Base-by-base conservation (phyloP, 1,284 basidiomycete species). In the Cutaneotrichosporon spelunceum region DNA sequence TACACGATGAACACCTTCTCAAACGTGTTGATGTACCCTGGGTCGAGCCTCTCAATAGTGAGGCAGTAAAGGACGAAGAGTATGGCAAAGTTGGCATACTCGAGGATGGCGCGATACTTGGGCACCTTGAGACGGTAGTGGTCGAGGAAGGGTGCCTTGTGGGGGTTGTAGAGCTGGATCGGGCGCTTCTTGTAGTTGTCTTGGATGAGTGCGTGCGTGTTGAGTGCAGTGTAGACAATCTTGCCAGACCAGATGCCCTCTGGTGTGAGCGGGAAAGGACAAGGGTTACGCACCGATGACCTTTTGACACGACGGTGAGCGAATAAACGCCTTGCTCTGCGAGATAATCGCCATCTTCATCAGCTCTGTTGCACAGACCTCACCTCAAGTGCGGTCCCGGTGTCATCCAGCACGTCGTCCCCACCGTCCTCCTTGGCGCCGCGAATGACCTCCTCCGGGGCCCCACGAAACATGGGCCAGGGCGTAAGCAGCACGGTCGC, bases 51-150 rank as follows among this genome's bases (percentile, higher is more conserved):
- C 77, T 95, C 91, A 14, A 94, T 85, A 0, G 89, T 87, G n/a
- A 89, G 64, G 26, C 93, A 81, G 72, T 93, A 95, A 36, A 93
- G 82, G 19, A 90, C 77, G 74, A 95, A 95, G 16, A 95, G 83
- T 39, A 88, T 81, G 49, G 93, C 69, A 75, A 94, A 95, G 76
- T 91, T 94, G 67, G 59, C 60, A 45, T 93, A 95, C 78, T 96
- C 93, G 67, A 97, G 81, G 45, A 93, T 88, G 2, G 90, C 87
- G 44, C 93, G 90, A 59, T 95, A 87, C 33, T 88, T 88, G 1
- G 93, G 93, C 2, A 97, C 93, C 81, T 95, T 95, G 47, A 97
- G 84, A 10, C 91, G 86, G 71, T 95, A 93, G 76, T 97, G 93
- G 73, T 97, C 93, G 5, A 97, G 84, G 27, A 96, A 77, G 13